Evolutionary conservation across 371 early-diverging fungal genomes (phyloP).

Genomic region (Mortierella sp.): DNA sequence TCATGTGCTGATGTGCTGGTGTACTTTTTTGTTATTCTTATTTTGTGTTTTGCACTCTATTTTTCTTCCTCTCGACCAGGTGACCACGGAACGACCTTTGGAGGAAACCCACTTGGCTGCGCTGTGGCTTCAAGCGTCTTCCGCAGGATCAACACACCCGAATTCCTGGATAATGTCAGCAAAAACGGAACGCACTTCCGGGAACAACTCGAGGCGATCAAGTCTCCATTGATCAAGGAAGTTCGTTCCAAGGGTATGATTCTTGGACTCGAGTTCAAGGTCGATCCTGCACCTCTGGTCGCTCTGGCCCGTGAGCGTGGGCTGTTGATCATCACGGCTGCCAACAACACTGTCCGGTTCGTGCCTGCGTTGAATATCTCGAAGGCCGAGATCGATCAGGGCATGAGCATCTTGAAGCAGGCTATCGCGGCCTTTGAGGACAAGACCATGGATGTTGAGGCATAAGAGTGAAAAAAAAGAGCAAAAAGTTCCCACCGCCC

Average conservation of each 20-base stretch:
- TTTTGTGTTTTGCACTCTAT: neutral
- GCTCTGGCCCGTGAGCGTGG: constrained; percentile 84
- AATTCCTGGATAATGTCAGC: constrained; percentile 75
- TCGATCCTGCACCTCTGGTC: constrained; percentile 77
- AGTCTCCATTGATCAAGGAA: constrained; percentile 70
- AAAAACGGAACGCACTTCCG: constrained; percentile 69
- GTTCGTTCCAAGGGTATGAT: constrained; percentile 90
- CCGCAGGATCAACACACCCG: constrained; percentile 72
- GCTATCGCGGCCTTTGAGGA: constrained; percentile 66
- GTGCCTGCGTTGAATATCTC: constrained; percentile 87
- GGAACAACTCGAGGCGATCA: constrained; percentile 62
- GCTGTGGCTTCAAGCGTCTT: constrained; percentile 80
- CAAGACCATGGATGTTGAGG: constrained; percentile 29
- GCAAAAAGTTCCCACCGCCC: too few relatives aligned
- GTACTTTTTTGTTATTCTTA: neutral
- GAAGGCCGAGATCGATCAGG: constrained; percentile 75
- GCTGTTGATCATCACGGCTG: constrained; percentile 90
- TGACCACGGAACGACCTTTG: constrained; percentile 98
- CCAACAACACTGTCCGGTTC: constrained; percentile 88
- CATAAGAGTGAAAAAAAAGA: constrained; percentile 9
- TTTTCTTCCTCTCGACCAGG: constrained; percentile 59
- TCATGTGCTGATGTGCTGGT: too few relatives aligned
- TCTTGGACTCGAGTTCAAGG: constrained; percentile 78
- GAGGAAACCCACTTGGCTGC: constrained; percentile 93
- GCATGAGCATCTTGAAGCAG: constrained; percentile 71